Conservation (phyloP, 495 filamentous ascomycete species). For the Neurospora hispaniola region DNA sequence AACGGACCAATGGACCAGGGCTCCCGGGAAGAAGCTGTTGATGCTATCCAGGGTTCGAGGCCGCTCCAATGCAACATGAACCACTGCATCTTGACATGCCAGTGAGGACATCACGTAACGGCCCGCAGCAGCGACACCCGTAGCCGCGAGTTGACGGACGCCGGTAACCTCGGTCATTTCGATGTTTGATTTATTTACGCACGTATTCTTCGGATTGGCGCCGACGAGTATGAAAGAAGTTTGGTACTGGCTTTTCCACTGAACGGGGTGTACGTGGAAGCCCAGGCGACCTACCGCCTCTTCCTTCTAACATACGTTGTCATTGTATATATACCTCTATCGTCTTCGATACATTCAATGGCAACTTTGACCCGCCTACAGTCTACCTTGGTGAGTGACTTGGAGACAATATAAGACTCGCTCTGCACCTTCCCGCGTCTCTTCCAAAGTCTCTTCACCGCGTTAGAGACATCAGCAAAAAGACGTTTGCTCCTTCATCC, state of each 20-base stretch:
- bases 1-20: not conserved
- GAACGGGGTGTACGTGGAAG: not conserved
- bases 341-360: not conserved
- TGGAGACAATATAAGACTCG: not conserved
- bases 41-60: not conserved
- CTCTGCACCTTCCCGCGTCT: not conserved
- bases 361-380: too few species aligned
- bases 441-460: not conserved
- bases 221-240: not conserved
- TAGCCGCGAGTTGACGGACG: not conserved
- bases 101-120: not conserved
- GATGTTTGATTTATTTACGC: not conserved
- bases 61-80: not conserved
- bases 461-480: not conserved
- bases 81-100: not conserved
- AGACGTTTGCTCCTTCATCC: not conserved
- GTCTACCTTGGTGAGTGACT: not conserved
- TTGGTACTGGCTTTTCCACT: not conserved
- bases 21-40: not conserved
- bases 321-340: not conserved
- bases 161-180: not conserved
- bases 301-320: not conserved
- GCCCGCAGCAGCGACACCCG: not conserved
- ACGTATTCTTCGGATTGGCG: not conserved
- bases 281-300: not conserved